Evolutionary conservation across 805 yeast species (phyloP).

Genomic region (Clavispora santaluciae): DNA sequence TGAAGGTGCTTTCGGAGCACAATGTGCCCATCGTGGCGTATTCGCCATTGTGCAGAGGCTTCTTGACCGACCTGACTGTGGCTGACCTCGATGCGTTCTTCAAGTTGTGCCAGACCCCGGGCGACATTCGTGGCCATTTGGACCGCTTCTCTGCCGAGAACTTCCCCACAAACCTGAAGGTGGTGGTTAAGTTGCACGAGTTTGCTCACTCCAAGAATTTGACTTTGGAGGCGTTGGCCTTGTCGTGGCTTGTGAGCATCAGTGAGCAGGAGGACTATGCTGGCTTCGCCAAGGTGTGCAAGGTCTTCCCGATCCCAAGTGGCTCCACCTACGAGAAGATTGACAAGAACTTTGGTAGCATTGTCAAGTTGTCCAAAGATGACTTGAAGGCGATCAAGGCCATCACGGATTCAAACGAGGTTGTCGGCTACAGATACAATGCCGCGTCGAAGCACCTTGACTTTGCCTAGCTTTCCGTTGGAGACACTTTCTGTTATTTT

Average conservation of each 20-base stretch:
- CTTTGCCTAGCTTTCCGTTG: constrained; percentile 9
- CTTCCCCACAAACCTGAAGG: constrained; percentile 45
- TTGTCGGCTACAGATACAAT: constrained; percentile 56
- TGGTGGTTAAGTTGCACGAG: constrained; percentile 46
- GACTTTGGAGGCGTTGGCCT: constrained; percentile 50
- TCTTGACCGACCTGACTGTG: constrained; percentile 59
- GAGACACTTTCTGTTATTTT: not conserved
- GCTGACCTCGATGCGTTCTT: constrained; percentile 26
- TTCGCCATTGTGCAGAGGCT: constrained; percentile 80
- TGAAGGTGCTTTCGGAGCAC: constrained; percentile 51
- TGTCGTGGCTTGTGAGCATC: constrained; percentile 49
- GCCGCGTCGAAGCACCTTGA: constrained; percentile 14
- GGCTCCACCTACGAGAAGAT: constrained; percentile 58
- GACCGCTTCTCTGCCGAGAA: constrained; percentile 61
- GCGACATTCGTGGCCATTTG: constrained; percentile 47
- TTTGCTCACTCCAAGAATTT: constrained; percentile 47
- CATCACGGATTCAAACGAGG: constrained; percentile 37
- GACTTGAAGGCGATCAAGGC: constrained; percentile 53
- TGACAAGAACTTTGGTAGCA: constrained; percentile 50
- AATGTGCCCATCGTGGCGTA: constrained; percentile 70
- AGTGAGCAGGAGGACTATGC: constrained; percentile 55
- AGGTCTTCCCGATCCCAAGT: constrained; percentile 76
- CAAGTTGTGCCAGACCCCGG: constrained; percentile 42
- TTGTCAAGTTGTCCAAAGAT: constrained; percentile 44
- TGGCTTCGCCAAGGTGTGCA: constrained; percentile 42